These are phyloP conservation scores for Paspalum notatum DNA, from an alignment of 176 grass and related monocot species.

Conservation along the genomic window DNA sequence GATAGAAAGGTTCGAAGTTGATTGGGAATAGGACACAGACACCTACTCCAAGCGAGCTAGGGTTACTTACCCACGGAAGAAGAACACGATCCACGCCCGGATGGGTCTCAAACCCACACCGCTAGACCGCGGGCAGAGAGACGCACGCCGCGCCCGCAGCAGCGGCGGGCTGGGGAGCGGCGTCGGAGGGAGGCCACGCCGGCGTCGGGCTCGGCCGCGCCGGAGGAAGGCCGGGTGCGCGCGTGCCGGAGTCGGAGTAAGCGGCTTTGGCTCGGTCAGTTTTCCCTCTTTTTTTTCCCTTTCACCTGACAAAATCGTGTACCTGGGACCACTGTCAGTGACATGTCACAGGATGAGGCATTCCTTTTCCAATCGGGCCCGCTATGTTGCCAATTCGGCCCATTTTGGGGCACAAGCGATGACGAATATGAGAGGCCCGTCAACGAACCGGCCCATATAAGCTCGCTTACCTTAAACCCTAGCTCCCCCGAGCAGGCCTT, in stretches of 20 bases:
- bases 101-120: not conserved
- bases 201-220: slow-evolving; percentile 12
- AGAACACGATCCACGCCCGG: not conserved
- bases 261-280: no score
- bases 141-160: not conserved
- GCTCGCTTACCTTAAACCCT: slow-evolving; percentile 24
- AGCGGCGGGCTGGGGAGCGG: not conserved
- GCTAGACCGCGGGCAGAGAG: not conserved
- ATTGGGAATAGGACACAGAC: not conserved
- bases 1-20: not conserved
- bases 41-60: not conserved
- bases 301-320: not conserved
- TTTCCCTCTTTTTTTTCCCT: not conserved
- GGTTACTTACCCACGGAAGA: slow-evolving; percentile 27
- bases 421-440: not conserved
- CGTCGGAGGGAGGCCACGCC: not conserved
- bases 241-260: not conserved
- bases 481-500: not conserved
- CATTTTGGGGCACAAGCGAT: not conserved
- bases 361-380: not conserved
- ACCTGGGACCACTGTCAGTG: not conserved
- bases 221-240: not conserved
- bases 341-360: not conserved
- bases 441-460: slow-evolving; percentile 4
- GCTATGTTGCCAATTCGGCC: not conserved